Evolutionary conservation across 306 rosid genomes (phyloP).

Genomic region (Dicorynia guianensis): DNA sequence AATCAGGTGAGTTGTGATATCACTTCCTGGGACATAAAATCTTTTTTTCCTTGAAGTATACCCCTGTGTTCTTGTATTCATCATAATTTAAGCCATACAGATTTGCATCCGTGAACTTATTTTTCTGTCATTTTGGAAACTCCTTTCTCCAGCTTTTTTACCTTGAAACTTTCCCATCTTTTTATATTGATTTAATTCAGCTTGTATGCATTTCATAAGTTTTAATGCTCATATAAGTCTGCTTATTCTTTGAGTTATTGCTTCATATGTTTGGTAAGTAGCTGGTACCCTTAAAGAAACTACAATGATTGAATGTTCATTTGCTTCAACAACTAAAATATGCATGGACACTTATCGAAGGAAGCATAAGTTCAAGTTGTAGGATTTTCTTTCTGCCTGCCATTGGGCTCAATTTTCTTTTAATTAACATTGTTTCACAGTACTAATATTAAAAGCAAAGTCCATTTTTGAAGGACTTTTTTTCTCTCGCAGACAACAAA

Average conservation of each 20-base stretch:
- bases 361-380: constrained; percentile 15
- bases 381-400: constrained; percentile 12
- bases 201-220: constrained; percentile 14
- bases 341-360: constrained; percentile 10
- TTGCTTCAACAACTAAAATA: constrained; percentile 27
- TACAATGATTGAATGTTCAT: neutral
- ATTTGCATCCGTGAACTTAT: constrained; percentile 12
- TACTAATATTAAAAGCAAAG: neutral
- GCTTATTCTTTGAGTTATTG: constrained; percentile 12
- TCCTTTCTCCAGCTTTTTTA: constrained; percentile 12
- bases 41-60: constrained; percentile 8
- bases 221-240: constrained; percentile 17
- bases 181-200: constrained; percentile 19
- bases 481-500: neutral
- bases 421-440: neutral
- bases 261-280: constrained; percentile 23
- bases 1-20: constrained; percentile 63
- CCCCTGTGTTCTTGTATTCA: constrained; percentile 25
- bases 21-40: constrained; percentile 27
- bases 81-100: constrained; percentile 34
- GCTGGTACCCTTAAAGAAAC: constrained; percentile 17
- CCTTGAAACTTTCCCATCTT: neutral
- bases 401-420: neutral
- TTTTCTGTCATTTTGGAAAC: constrained; percentile 13
- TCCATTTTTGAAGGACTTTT: neutral